Conservation (phyloP, 192 early-diverging fungal genomes). For the Backusella westeae region DNA sequence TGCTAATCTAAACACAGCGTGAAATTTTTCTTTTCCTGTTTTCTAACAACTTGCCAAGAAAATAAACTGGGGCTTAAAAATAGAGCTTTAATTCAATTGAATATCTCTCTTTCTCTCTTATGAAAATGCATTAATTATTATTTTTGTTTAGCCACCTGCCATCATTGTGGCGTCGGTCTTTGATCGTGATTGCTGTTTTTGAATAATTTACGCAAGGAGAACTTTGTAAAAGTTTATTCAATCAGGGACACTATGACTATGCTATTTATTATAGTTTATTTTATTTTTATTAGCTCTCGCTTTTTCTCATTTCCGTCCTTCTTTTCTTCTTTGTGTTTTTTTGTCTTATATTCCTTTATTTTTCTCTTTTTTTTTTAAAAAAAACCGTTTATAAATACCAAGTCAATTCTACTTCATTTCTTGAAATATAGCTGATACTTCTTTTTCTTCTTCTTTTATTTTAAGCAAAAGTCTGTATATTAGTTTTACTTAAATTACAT, state of each 20-base stretch:
- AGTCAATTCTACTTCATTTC: not conserved
- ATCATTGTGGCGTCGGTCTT: not conserved
- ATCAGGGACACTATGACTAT: not conserved
- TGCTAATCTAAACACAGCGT: not conserved
- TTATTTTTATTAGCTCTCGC: not conserved
- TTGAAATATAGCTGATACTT: not conserved
- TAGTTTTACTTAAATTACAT: not conserved
- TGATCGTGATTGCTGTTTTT: not conserved
- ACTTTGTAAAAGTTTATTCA: not conserved
- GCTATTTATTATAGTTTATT: not conserved
- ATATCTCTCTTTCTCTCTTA: not conserved
- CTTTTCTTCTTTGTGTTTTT: not conserved
- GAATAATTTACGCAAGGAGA: not conserved
- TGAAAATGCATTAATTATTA: not conserved
- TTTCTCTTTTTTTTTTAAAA: not conserved
- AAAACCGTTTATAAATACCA: not conserved
- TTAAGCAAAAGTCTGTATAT: not conserved
- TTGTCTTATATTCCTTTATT: not conserved
- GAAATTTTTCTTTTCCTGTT: not conserved
- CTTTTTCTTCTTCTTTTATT: not conserved
- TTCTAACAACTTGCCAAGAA: not conserved
- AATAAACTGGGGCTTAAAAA: not conserved
- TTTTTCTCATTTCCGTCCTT: not conserved
- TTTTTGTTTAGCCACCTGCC: not conserved
- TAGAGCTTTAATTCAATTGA: not conserved